phyloP scores from a whole-genome alignment of 2,329 filamentous ascomycete species.

The Eutypella sp. region DNA sequence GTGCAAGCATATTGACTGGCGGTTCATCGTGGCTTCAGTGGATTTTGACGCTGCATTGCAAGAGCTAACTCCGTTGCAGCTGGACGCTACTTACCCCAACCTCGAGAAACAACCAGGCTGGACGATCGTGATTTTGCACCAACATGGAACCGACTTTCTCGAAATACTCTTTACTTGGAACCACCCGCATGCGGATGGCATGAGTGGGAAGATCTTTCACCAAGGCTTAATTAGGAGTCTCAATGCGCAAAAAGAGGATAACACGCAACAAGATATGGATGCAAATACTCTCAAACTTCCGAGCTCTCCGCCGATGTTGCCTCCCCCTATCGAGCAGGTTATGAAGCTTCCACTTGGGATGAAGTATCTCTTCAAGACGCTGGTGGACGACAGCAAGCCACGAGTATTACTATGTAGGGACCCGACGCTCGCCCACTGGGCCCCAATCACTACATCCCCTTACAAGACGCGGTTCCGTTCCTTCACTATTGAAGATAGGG shows the following conservation, averaged over 20 bases:
- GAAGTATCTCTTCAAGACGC: conserved; percentile 6
- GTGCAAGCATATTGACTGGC: conserved; percentile 15
- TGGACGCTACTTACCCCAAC: conserved; percentile 10
- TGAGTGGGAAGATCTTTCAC: conserved; percentile 19
- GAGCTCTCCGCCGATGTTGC: conserved; percentile 18
- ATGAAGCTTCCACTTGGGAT: conserved; percentile 10
- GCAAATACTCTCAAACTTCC: conserved; percentile 19
- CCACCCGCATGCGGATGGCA: conserved; percentile 16
- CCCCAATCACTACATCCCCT: conserved; percentile 14
- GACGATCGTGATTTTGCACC: conserved; percentile 12
- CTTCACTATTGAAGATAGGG: conserved; percentile 11
- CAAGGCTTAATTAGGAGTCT: neutral
- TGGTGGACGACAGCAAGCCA: conserved; percentile 13
- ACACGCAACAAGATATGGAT: conserved; percentile 4
- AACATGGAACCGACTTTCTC: neutral
- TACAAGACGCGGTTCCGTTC: conserved; percentile 15
- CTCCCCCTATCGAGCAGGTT: conserved; percentile 19
- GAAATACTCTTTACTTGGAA: conserved; percentile 17
- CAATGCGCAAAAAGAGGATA: neutral
- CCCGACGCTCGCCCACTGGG: conserved; percentile 15
- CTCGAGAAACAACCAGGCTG: conserved; percentile 13
- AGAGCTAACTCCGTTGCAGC: conserved; percentile 6
- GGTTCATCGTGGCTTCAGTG: conserved; percentile 1
- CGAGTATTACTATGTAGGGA: conserved; percentile 3
- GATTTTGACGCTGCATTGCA: conserved; percentile 6